Percentiles rank a stretch among this genome's conserved stretches.
These are phyloP conservation scores for Pestalotiopsis sp. DNA, from an alignment of 2,329 filamentous ascomycete genomes.

Conservation along the genomic window DNA sequence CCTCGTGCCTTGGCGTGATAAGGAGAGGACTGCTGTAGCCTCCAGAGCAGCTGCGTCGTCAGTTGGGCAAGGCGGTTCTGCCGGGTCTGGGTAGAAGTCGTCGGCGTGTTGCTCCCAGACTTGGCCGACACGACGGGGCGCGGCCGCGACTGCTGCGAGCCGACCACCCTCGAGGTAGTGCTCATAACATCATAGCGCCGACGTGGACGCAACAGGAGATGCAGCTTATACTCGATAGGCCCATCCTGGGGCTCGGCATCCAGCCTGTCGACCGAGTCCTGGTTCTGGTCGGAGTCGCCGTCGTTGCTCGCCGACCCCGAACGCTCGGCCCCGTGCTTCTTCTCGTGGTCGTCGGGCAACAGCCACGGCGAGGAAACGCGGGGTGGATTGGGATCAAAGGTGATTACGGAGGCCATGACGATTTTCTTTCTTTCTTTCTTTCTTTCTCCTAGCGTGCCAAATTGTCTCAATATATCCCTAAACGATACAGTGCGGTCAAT, in stretches of 20 bases:
- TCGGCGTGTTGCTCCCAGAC: conserved; percentile 21
- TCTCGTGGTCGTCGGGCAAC: conserved; percentile 51
- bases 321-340: conserved; percentile 29
- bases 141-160: conserved; percentile 32
- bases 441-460: not conserved
- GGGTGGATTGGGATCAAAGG: conserved; percentile 86
- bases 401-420: conserved; percentile 91
- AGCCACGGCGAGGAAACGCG: conserved; percentile 91
- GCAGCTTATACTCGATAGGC: conserved; percentile 95
- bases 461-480: not conserved
- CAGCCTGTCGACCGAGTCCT: conserved; percentile 61
- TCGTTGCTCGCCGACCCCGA: conserved; percentile 37
- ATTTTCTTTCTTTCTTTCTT: not conserved
- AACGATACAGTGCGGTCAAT: conserved; percentile 17
- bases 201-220: conserved; percentile 79
- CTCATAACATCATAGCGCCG: conserved; percentile 74
- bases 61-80: conserved; percentile 87
- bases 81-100: conserved; percentile 66
- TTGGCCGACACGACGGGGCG: conserved; percentile 30
- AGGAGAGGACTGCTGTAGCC: conserved; percentile 90
- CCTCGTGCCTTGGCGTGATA: conserved; percentile 82
- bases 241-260: conserved; percentile 92
- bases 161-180: conserved; percentile 48
- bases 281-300: conserved; percentile 25
- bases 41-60: conserved; percentile 93